Base-by-base conservation (phyloP, 306 rosid genomes). In the Senna siamea region DNA sequence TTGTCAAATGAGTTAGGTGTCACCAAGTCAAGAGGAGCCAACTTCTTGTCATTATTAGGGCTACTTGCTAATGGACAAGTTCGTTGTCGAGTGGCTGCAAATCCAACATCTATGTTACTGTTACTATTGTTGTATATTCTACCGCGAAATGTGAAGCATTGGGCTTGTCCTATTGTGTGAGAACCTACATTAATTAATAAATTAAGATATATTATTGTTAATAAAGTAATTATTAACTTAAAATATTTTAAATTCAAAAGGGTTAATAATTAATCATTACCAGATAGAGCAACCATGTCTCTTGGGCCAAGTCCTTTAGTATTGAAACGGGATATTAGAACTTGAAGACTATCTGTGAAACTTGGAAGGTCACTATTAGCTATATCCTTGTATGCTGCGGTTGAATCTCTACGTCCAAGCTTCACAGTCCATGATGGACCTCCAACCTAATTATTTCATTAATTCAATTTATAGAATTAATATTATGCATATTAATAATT, bases 1-100 rank as follows among this genome's bases (percentile, higher is more conserved):
- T 83, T 79, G 79, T 85, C 90, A 57, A 88, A 85, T 0, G 86
- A 84, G 61, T 85, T 87, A 0, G 88, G 89, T 10, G 92, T 85
- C 5, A 88, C 89, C 82, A 88, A 79, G 9, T 88, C 92, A 0
- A 88, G 43, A 28, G 89, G 46, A 13, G 92, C 85, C 76, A 83
- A 67, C 19, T 76, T 88, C 28, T 60, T 6, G 54, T 83, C 9
- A 7, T 87, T 81, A 2, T 15, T 10, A 0, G 7, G 3, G 7
- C 23, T 69, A 7, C 7, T 62, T 1, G 8, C 3, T 0, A 76
- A 61, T 5, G 88, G 92, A 56, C 92, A 85, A 22, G 68, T 52
- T 3, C 88, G 81, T 57, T n/a, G 69, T 9, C 83, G 86, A 43
- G 83, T 85, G 9, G 74, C 65, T 2, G 86, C 83, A 79, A 85